Evolutionary conservation across 2,329 filamentous ascomycete genomes (phyloP), one percentile per base, ranked within the genome.

Genomic region (Xenosphaeropsis pyriputrescens): DNA sequence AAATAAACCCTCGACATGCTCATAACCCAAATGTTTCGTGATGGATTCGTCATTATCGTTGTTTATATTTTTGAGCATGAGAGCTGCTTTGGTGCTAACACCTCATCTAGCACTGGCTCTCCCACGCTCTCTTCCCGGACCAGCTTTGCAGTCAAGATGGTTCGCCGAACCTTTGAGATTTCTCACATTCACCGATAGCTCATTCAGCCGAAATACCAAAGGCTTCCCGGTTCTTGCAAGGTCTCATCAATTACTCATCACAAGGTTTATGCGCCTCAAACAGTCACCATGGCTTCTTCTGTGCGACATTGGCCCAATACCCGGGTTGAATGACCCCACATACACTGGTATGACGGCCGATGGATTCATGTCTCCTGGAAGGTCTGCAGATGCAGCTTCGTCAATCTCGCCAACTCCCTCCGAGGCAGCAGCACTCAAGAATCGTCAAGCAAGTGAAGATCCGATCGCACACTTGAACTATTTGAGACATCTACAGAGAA

Each of bases 401-500:
- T 45, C 44, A 38, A 73, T 39, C 6, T 50, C 48, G 3, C 44
- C 86, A 0, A 78, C 76, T 4, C 70, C 86, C 6, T 68, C 75
- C 3, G 81, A 91, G 53, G 75, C 81, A 6, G 62, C 71, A 13
- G 39, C 50, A 39, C 48, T 49, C 41, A 57, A 62, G 42, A 43
- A 61, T 45, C 64, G 68, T 26, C 17, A 37, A 47, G 67, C 69
- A 46, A 55, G 63, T 45, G 58, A 68, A 48, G 67, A 79, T 42
- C 64, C 67, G 2, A 70, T 70, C 3, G 70, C 74, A 2, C 74
- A 94, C 54, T 64, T 93, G 18, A 76, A 75, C 4, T 98, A 98
- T 53, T 65, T 98, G 41, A 73, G 80, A 45, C 80, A 91, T 58
- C 63, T 98, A 1, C 86, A 96, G 56, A 70, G 75, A 35, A 82